Conservation (phyloP, 1,284 basidiomycete species). For the Cutaneotrichosporon arboriforme region DNA sequence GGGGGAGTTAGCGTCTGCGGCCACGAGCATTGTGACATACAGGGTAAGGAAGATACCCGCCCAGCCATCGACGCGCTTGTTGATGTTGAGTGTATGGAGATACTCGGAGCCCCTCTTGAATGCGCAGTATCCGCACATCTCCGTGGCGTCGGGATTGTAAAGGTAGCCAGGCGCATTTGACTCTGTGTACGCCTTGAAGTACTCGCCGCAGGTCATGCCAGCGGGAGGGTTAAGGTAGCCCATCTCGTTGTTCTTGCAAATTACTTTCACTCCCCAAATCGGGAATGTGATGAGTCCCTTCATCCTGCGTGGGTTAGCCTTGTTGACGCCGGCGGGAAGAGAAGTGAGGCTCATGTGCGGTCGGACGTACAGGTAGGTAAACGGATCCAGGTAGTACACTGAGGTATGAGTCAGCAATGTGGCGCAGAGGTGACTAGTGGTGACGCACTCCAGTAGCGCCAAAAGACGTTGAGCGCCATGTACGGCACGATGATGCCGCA, state of each 20-base stretch:
- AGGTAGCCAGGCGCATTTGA: slow-evolving; percentile 3
- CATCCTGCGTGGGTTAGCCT: neutral
- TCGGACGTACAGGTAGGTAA: slow-evolving; percentile 10
- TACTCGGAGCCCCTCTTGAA: slow-evolving; percentile 20
- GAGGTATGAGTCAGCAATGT: neutral
- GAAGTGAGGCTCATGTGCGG: no score
- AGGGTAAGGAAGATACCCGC: slow-evolving; percentile 17
- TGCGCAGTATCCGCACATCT: slow-evolving; percentile 20
- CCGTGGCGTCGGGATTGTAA: slow-evolving; percentile 9
- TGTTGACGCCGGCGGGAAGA: no score
- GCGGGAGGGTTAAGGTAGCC: slow-evolving; percentile 22
- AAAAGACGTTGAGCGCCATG: slow-evolving; percentile 1
- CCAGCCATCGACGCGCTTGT: slow-evolving; percentile 13
- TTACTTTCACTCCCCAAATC: slow-evolving; percentile 14
- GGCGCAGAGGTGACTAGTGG: neutral
- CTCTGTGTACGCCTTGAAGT: slow-evolving; percentile 8
- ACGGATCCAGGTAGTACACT: slow-evolving; percentile 20
- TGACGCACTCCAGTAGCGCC: slow-evolving; percentile 8
- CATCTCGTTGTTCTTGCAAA: slow-evolving; percentile 25
- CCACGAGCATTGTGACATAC: neutral
- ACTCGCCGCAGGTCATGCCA: slow-evolving; percentile 26
- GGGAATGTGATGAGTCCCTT: slow-evolving; percentile 16
- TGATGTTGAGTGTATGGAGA: slow-evolving; percentile 20
- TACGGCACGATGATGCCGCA: slow-evolving; percentile 11
- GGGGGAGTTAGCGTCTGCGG: neutral